A percentile compares a stretch with the other conserved stretches of the same genome.
Conservation (phyloP, 2,329 filamentous ascomycete genomes). For the Aspergillus caelatus region DNA sequence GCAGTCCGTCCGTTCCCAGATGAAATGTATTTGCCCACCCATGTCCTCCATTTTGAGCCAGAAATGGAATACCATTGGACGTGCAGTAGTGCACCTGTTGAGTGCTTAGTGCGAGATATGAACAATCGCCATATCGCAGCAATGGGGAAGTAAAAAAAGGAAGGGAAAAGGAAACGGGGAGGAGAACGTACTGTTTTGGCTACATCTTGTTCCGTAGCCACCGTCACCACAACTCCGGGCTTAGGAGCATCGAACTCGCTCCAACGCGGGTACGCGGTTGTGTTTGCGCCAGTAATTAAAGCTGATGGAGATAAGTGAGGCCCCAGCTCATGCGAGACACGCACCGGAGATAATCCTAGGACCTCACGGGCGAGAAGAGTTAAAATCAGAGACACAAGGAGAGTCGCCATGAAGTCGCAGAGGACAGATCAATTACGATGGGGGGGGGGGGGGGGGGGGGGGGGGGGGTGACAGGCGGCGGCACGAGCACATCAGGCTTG, state of each 20-base stretch:
- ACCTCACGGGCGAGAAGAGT: background rate
- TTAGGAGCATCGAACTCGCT: background rate
- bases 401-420: background rate
- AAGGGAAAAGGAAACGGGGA: background rate
- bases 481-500: background rate
- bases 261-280: conserved; percentile 1
- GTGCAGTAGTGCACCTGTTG: conserved; percentile 4
- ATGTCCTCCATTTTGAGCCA: conserved; percentile 11
- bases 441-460: too few relatives aligned
- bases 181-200: background rate
- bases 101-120: background rate
- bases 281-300: background rate
- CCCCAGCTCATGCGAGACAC: conserved; percentile 1
- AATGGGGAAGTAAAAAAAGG: background rate
- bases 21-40: conserved; percentile 3
- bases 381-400: background rate
- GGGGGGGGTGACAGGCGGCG: background rate
- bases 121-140: background rate
- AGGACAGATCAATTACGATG: background rate
- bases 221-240: conserved; percentile 4
- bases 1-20: background rate
- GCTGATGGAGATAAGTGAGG: conserved; percentile 4
- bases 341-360: background rate
- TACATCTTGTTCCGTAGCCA: background rate
- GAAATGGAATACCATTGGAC: conserved; percentile 9